A percentile compares a stretch with the other conserved stretches of the same genome.
phyloP scores from a whole-genome alignment of 176 grass and related monocot genomes.

The Oryza australiensis region DNA sequence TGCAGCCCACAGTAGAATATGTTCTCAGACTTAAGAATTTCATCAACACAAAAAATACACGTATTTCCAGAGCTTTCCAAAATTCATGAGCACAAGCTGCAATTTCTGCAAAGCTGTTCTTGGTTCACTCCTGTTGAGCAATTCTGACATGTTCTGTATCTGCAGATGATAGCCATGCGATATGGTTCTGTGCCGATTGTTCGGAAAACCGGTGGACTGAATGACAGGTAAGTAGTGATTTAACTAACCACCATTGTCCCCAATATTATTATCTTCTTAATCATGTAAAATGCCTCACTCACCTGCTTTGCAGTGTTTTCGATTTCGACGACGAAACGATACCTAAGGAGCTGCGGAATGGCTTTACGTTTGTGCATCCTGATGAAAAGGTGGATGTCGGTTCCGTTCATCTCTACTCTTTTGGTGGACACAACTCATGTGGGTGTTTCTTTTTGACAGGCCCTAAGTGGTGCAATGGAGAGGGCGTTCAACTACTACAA shows the following conservation, averaged over 20 bases:
- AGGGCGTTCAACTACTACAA: conserved; percentile 82
- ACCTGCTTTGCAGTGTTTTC: conserved; percentile 71
- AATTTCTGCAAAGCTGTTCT: background rate
- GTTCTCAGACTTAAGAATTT: background rate
- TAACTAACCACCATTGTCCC: background rate
- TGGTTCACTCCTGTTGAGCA: background rate
- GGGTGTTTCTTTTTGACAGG: conserved; percentile 45
- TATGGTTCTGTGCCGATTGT: conserved; percentile 93
- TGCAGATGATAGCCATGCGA: conserved; percentile 96
- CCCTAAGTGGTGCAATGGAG: conserved; percentile 64
- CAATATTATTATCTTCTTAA: conserved; percentile 3
- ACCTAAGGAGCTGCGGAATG: conserved; percentile 69
- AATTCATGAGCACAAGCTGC: background rate
- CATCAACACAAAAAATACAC: background rate
- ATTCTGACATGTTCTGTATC: conserved; percentile 20
- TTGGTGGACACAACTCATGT: conserved; percentile 5
- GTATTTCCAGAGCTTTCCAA: background rate
- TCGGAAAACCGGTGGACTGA: conserved; percentile 91
- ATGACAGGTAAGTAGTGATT: conserved; percentile 66
- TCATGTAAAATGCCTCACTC: background rate
- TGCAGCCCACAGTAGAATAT: background rate
- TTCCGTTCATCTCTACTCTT: background rate
- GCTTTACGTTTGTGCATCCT: conserved; percentile 80
- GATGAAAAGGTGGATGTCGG: conserved; percentile 70
- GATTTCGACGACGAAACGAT: conserved; percentile 69